Evolutionary conservation across 2,329 filamentous ascomycete genomes (phyloP).

Genomic region (Pseudogymnoascus sp.): DNA sequence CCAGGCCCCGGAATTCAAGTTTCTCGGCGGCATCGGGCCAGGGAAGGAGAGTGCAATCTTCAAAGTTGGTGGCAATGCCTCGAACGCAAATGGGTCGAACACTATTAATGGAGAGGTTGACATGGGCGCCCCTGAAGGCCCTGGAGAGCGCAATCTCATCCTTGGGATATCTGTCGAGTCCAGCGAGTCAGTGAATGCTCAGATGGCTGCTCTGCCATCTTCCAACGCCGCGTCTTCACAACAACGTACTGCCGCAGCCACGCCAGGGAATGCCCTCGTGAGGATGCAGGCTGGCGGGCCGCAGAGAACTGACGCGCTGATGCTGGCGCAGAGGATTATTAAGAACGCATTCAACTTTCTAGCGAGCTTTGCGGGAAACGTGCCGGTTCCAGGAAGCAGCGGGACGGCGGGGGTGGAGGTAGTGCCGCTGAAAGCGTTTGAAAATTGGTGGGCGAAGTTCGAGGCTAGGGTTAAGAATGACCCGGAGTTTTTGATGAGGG

Average conservation of each 20-base stretch:
- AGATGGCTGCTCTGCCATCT: constrained; percentile 52
- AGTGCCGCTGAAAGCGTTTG: constrained; percentile 87
- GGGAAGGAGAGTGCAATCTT: constrained; percentile 92
- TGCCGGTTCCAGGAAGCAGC: constrained; percentile 53
- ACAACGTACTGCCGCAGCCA: constrained; percentile 22
- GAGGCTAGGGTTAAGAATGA: constrained; percentile 78
- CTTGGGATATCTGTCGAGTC: constrained; percentile 79
- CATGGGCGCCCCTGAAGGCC: constrained; percentile 22
- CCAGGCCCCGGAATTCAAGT: constrained; percentile 55
- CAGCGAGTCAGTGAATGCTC: constrained; percentile 58
- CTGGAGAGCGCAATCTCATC: constrained; percentile 41
- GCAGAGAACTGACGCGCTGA: constrained; percentile 53
- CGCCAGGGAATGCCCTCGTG: constrained; percentile 16
- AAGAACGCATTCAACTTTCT: constrained; percentile 97
- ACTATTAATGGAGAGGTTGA: constrained; percentile 35
- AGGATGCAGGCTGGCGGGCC: constrained; percentile 17
- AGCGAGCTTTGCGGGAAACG: constrained; percentile 68
- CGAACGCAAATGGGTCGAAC: constrained; percentile 30
- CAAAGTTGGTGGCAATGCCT: constrained; percentile 46
- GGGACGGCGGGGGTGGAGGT: constrained; percentile 63
- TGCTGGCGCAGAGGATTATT: constrained; percentile 88
- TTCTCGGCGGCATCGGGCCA: constrained; percentile 81
- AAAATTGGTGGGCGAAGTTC: constrained; percentile 98
- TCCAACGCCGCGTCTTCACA: constrained; percentile 26
- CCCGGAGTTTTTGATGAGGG: constrained; percentile 78